phyloP scores from a whole-genome alignment of 2,329 filamentous ascomycete species.

The Epichloe gansuensis region DNA sequence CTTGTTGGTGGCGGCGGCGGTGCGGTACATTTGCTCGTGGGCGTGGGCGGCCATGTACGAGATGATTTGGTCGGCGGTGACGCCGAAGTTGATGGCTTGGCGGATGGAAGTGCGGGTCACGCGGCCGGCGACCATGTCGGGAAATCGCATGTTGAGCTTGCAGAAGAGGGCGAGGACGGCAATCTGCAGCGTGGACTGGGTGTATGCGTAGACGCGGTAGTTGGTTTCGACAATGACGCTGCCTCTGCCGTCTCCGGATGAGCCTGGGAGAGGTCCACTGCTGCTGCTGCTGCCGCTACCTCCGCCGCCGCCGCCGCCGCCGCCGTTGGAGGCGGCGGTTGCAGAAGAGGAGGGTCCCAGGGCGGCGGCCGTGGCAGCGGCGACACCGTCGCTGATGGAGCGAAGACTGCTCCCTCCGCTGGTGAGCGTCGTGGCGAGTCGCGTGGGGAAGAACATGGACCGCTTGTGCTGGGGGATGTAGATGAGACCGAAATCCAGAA shows the following conservation, averaged over 20 bases:
- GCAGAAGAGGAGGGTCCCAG: conserved; percentile 20
- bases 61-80: conserved; percentile 91
- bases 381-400: conserved; percentile 54
- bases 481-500: conserved; percentile 86
- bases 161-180: conserved; percentile 85
- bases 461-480: conserved; percentile 51
- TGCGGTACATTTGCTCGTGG: conserved; percentile 81
- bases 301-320: conserved; percentile 11
- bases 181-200: conserved; percentile 84
- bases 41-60: conserved; percentile 84
- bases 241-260: conserved; percentile 43
- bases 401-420: conserved; percentile 64
- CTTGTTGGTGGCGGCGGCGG: conserved; percentile 40
- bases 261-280: conserved; percentile 18
- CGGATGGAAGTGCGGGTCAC: conserved; percentile 81
- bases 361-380: conserved; percentile 46
- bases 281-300: conserved; percentile 6
- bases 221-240: conserved; percentile 97
- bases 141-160: conserved; percentile 78
- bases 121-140: conserved; percentile 85
- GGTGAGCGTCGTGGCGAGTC: conserved; percentile 87
- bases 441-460: conserved; percentile 72
- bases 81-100: conserved; percentile 75
- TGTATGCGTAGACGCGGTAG: conserved; percentile 95
- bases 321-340: conserved; percentile 4